Base-by-base conservation (phyloP, 345 rosid species). In the Eucalyptus sp. region DNA sequence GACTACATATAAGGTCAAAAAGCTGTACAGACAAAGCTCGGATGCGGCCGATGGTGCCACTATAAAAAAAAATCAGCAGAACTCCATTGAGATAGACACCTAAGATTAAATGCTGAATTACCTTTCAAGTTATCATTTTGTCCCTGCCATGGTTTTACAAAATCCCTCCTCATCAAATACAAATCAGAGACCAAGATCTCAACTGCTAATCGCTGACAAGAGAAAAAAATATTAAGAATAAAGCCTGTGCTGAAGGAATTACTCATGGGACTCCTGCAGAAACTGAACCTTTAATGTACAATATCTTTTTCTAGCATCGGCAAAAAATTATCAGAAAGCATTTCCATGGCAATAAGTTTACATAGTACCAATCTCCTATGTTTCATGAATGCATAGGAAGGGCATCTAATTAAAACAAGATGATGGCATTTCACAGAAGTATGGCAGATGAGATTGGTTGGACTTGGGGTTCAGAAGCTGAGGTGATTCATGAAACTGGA, bases 111-210 rank as follows among this genome's bases (percentile, higher is more conserved):
- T n/a, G 56, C 10, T 62, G 44, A 86, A 54, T 71, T 93, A 98
- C 99, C 98, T 94, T 93, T 98, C 95, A 95, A 87, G 92, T 94
- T 96, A 93, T 95, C 95, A 91, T 87, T 89, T 87, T 86, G 91
- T 87, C 97, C 99, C 93, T 97, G 95, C 99, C 99, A 98, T 79
- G 99, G 99, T 93, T 91, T 93, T 89, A 92, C 50, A 92, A 94
- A 98, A 93, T 98, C 99, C 99, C 58, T 93, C 97, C 91, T 92
- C 93, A 3, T 92, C 91, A 88, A 97, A 97, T 60, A 94, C 95
- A 90, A 95, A 93, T 51, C 99, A 89, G 98, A 93, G 86, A 97
- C 90, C 93, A 95, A 91, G 90, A 98, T 95, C 92, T 93, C 99
- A 87, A 98, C 98, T 25, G 98, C 99, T 91, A 98, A 92, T 85